Percentiles rank a stretch among this genome's conserved stretches.
These are phyloP conservation scores for Bassia scoparia DNA, from an alignment of 148 eudicot genomes.

Conservation along the genomic window DNA sequence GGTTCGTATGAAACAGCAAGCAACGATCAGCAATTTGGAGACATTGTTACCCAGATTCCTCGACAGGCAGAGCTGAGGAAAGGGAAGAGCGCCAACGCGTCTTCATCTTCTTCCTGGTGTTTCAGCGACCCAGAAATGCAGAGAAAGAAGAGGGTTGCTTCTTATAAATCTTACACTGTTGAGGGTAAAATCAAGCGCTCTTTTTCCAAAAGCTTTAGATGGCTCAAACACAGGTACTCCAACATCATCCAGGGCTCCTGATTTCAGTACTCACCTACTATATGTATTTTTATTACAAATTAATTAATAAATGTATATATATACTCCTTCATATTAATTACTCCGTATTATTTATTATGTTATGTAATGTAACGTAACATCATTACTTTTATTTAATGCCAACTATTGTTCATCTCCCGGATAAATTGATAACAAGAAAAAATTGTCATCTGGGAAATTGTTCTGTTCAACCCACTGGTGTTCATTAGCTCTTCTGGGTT, in stretches of 20 bases:
- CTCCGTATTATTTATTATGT: too few species aligned
- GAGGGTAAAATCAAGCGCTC: conserved; percentile 70
- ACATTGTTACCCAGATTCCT: conserved; percentile 26
- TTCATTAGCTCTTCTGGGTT: too few species aligned
- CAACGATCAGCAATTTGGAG: conserved; percentile 5
- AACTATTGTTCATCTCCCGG: too few species aligned
- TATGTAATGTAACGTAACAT: too few species aligned
- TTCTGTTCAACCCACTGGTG: too few species aligned
- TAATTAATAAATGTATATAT: too few species aligned
- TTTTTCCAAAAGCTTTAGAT: conserved; percentile 59
- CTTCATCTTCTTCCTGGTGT: conserved; percentile 38
- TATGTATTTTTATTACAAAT: too few species aligned
- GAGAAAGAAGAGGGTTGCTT: conserved; percentile 75
- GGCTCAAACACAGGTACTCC: conserved; percentile 61
- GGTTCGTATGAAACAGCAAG: conserved; percentile 42
- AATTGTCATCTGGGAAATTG: too few species aligned
- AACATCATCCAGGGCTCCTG: conserved; percentile 43
- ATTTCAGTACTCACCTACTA: background rate
- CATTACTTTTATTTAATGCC: too few species aligned
- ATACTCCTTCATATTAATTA: too few species aligned
- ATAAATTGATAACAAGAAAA: too few species aligned
- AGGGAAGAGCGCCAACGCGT: conserved; percentile 48
- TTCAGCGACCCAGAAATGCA: conserved; percentile 66
- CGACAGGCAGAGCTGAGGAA: conserved; percentile 40
- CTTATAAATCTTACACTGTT: conserved; percentile 62